Evolutionary conservation across 2,329 filamentous ascomycete genomes (phyloP), one percentile per base, ranked within the genome.

Genomic region (Elsinoe fawcettii): DNA sequence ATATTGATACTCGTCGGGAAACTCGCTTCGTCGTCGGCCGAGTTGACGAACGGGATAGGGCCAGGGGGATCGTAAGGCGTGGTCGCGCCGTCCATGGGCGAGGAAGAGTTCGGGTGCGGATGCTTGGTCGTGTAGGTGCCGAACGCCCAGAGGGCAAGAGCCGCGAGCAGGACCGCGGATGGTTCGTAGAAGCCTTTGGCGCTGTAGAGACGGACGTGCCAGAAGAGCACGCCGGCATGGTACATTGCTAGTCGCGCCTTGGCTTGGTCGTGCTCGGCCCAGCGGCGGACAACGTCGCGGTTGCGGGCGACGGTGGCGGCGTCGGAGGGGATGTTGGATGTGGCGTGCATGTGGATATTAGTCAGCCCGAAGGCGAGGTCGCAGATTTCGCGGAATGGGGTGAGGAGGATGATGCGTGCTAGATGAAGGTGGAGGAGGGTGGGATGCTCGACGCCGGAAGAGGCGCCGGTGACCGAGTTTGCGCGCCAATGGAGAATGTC

Each of bases 1-100:
- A 63, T 59, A 22, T 62, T 59, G 54, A 63, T 63, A 25, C 51
- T 56, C n/a, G 60, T 56, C 11, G 62, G 62, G 18, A 57, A 56
- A 46, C 27, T 47, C 23, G 39, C 47, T 30, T 59, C 51, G 22
- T 60, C 60, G 43, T 62, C 58, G n/a, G 60, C 60, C 2, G 32
- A 39, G 20, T 53, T 53, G 32, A 53, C 30, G n/a, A 37, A 53
- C 4, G 49, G 49, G 8, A 53, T 39, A n/a, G 49, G 49, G 16
- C 43, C 54, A 14, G 30, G 39, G 12, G 43, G 39, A 36, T 97
- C 93, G 73, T 99, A 99, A 1, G 93, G 93, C 6, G 93, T 99
- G 37, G 90, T 89, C 56, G 90, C 89, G 64, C 93, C 93, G 60
- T 78, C 76, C 46, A 86, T 79, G 60, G 86, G 84, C 58, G 63